Base-by-base conservation (phyloP, 805 yeast species). In the Kuraishia cidri region DNA sequence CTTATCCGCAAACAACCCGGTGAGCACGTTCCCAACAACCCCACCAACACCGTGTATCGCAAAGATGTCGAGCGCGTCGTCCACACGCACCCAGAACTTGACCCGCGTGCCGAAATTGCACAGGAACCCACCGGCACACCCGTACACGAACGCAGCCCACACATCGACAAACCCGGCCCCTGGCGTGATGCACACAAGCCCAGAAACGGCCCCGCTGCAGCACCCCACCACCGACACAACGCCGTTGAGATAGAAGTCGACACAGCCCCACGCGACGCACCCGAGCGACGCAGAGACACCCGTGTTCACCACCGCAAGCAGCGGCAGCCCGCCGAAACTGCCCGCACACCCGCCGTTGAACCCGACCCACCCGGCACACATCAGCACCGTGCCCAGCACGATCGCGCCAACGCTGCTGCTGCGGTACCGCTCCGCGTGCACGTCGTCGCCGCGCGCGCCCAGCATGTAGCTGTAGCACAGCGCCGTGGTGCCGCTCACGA, bases 21-120 rank as follows among this genome's bases (percentile, higher is more conserved):
- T 83, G 62, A 84, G 79, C n/a, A 86, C 36, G 31, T 84, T 65
- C 0, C 96, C 96, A 25, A 86, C 68, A 30, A 84, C 60, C n/a
- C 96, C 96, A 1, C 95, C 95, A 43, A 86, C 64, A 24, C 94
- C 95, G 75, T 87, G 96, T 69, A 86, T 94, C 6, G 95, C 95
- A 52, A 85, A 70, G 33, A 84, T 75, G 75, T 87, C 95, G 46
- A 86, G 62, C 2, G 95, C 77, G 56, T 87, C 96, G 53, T 87
- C 96, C 34, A 86, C 81, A 37, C 69, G 68, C 35, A 79, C 59
- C 36, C 81, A 56, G 54, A 77, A 83, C 57, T 87, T 87, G 50
- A 87, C 58, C 47, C 85, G 79, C 26, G 95, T 86, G 31, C 90
- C 64, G 42, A 83, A 77, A 61, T 86, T 86, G 69, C 95, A 87